Base-by-base conservation (phyloP, 2,329 filamentous ascomycete species). In the Epichloe coenophiala region DNA sequence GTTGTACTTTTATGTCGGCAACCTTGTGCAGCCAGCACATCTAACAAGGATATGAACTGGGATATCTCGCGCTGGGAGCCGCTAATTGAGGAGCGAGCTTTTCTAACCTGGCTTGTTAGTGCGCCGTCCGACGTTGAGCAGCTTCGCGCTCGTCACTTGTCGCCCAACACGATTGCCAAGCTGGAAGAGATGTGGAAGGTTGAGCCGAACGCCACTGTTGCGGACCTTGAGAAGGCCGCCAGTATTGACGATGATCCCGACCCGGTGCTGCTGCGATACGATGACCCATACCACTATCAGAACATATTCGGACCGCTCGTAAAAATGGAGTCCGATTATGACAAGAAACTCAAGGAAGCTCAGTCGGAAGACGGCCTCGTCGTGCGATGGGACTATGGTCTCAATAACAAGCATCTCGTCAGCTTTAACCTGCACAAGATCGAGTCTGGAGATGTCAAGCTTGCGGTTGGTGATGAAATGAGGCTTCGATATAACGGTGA, bases 1-100 rank as follows among this genome's bases (percentile, higher is more conserved):
- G 94, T 98, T 7, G 93, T 98, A 23, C 80, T 98, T 43, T 78
- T 98, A 38, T 98, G 93, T 67, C 89, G 93, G 54, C 93, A 97
- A 68, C 93, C 93, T 45, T 98, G 93, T 67, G 93, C 91, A 36
- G 85, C 93, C 31, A 91, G 87, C 71, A 86, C 90, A 1, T 97
- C 93, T 36, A 91, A 88, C 57, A 98, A 98, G 70, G 93, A 98
- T 62, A 97, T 98, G 90, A 98, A 93, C 66, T 98, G 93, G 93
- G 93, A 98, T 66, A 94, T 90, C 5, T 95, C 91, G 27, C 83
- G 90, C 63, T 98, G 93, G 93, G 90, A 97, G 65, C 93, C 93
- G 12, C 75, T 98, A 52, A 97, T 98, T 57, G 90, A 96, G 67
- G 93, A 98, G 63, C 88, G 93, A 47, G 93, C 89, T 15, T 98